Percentiles rank a stretch among this genome's conserved stretches.
Conservation (phyloP, 225 moss, liverwort and hornwort species). For the Thuidium tamariscinum region DNA sequence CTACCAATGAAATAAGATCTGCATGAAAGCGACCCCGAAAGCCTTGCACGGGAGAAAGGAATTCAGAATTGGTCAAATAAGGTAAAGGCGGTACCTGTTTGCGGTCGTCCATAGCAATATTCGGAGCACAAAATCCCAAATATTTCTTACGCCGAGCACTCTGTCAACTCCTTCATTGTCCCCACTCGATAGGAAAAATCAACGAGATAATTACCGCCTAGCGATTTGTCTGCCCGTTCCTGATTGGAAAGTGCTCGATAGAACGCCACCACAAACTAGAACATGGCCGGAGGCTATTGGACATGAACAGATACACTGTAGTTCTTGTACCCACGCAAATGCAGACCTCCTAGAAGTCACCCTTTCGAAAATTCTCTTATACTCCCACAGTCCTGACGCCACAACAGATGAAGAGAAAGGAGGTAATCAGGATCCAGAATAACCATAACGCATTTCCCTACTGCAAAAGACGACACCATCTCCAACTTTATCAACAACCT, state of each 20-base stretch:
- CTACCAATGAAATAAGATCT: not conserved
- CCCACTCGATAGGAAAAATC: not conserved
- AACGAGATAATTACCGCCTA: not conserved
- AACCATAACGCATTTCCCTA: not conserved
- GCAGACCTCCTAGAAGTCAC: not conserved
- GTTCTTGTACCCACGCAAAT: not conserved
- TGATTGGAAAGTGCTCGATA: not conserved
- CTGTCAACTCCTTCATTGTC: conserved; percentile 1
- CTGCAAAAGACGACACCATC: not conserved
- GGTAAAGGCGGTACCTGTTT: conserved; percentile 15
- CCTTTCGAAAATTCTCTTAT: not conserved
- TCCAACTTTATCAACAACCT: conserved; percentile 4
- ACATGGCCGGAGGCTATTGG: not conserved
- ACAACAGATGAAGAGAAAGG: not conserved
- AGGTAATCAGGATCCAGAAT: conserved; percentile 10
- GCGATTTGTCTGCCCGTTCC: not conserved
- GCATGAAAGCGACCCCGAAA: not conserved
- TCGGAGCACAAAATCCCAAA: conserved; percentile 14
- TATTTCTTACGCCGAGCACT: not conserved
- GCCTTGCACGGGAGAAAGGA: not conserved
- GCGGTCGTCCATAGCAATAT: conserved; percentile 29
- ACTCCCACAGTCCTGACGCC: not conserved
- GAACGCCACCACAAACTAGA: not conserved
- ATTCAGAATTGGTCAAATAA: not conserved
- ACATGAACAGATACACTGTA: not conserved